phyloP scores from a whole-genome alignment of 2,329 filamentous ascomycete species.

The Microthyrium microscopicum region DNA sequence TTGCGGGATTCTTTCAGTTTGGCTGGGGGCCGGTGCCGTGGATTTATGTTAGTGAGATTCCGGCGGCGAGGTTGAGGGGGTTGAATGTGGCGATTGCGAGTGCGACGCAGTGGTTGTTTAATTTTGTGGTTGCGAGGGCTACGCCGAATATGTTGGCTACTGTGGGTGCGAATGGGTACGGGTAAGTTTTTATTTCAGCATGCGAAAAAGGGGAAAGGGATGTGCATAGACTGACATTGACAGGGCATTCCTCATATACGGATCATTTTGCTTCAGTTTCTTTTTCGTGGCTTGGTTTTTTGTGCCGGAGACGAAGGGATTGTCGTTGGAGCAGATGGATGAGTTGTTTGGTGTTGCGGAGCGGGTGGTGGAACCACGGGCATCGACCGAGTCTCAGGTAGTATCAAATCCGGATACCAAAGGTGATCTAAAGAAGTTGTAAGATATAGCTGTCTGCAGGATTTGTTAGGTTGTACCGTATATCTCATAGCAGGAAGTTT shows the following conservation, averaged over 20 bases:
- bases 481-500: too few species aligned
- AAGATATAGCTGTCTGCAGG: not conserved
- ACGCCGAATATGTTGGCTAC: conserved; percentile 51
- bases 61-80: conserved; percentile 46
- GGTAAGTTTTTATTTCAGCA: conserved; percentile 23
- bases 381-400: too few species aligned
- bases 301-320: conserved; percentile 57
- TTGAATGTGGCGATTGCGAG: conserved; percentile 53
- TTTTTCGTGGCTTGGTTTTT: conserved; percentile 50
- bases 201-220: conserved; percentile 23
- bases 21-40: conserved; percentile 49
- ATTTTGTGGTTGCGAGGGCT: conserved; percentile 53
- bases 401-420: too few species aligned
- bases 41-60: conserved; percentile 58
- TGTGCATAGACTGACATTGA: conserved; percentile 26
- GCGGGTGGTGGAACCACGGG: too few species aligned
- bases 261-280: conserved; percentile 48
- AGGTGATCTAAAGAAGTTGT: too few species aligned
- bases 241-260: conserved; percentile 55
- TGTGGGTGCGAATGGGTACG: conserved; percentile 32
- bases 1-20: conserved; percentile 53
- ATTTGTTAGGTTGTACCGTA: not conserved
- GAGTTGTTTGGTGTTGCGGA: conserved; percentile 41
- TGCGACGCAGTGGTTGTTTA: conserved; percentile 58
- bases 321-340: conserved; percentile 36